Percentiles rank a stretch among this genome's conserved stretches.
Conservation (phyloP, 345 rosid genomes). For the Heritiera fomes region DNA sequence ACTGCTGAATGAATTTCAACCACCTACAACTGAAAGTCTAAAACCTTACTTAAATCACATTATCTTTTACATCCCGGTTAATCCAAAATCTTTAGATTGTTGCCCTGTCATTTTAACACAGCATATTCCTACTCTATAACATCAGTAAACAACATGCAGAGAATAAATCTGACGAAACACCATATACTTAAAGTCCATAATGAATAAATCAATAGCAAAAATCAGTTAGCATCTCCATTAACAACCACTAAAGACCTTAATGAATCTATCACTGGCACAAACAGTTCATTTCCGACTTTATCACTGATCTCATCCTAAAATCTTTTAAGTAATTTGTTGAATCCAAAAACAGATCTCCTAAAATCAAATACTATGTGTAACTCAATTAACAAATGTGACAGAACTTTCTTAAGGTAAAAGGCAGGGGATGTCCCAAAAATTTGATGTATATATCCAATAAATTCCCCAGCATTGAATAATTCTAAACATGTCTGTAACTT, state of each 20-base stretch:
- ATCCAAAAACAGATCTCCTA: neutral
- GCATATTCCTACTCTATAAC: constrained; percentile 2
- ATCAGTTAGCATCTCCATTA: neutral
- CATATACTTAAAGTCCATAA: neutral
- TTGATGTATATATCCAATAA: neutral
- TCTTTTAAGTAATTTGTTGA: constrained; percentile 4
- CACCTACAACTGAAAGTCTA: constrained; percentile 1
- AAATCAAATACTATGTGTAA: neutral
- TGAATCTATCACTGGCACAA: neutral
- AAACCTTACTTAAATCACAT: neutral
- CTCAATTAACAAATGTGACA: neutral
- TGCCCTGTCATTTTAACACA: neutral
- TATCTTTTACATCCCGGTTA: neutral
- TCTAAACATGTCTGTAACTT: neutral
- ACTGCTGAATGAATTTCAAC: neutral
- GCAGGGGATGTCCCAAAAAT: neutral
- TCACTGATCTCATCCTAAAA: neutral
- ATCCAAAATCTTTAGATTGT: neutral
- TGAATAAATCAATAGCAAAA: neutral
- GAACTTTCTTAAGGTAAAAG: neutral
- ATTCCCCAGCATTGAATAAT: neutral
- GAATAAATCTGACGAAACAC: neutral
- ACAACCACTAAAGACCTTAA: neutral
- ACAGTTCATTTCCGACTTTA: neutral
- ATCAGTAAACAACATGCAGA: neutral